These are phyloP conservation scores for Reutealis trisperma DNA, from an alignment of 345 rosid genomes.

Conservation along the genomic window DNA sequence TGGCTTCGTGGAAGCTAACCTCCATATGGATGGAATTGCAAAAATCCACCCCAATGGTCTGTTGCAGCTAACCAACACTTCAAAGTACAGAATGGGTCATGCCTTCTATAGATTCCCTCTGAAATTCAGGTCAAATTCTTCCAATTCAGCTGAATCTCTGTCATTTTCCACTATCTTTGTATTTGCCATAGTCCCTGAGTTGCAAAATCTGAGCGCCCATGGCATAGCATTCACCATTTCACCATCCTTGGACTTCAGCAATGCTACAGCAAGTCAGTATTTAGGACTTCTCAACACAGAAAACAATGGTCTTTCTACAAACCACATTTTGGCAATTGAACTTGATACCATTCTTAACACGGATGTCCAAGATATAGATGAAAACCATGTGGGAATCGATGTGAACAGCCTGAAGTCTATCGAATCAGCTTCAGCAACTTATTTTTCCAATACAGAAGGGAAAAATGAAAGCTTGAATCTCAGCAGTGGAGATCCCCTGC, in stretches of 20 bases:
- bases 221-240: conserved; percentile 33
- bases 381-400: background rate
- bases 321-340: too few relatives aligned
- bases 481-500: conserved; percentile 1
- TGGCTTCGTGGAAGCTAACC: too few relatives aligned
- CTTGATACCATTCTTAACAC: too few relatives aligned
- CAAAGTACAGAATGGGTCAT: too few relatives aligned
- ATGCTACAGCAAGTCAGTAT: background rate
- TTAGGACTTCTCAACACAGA: conserved; percentile 21
- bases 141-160: too few relatives aligned
- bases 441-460: background rate
- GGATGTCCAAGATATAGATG: too few relatives aligned
- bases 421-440: background rate
- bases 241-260: conserved; percentile 12
- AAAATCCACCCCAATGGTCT: too few relatives aligned
- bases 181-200: conserved; percentile 16
- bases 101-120: too few relatives aligned
- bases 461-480: conserved; percentile 4
- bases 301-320: background rate
- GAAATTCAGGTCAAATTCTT: too few relatives aligned
- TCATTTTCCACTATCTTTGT: too few relatives aligned
- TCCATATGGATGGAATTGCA: too few relatives aligned
- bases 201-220: conserved; percentile 9
- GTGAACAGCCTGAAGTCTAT: conserved; percentile 14
- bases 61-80: too few relatives aligned